Percentiles rank a stretch among this genome's conserved stretches.
Conservation (phyloP, 2,329 filamentous ascomycete species). For the Chrysoporthe deuterocubensis region DNA sequence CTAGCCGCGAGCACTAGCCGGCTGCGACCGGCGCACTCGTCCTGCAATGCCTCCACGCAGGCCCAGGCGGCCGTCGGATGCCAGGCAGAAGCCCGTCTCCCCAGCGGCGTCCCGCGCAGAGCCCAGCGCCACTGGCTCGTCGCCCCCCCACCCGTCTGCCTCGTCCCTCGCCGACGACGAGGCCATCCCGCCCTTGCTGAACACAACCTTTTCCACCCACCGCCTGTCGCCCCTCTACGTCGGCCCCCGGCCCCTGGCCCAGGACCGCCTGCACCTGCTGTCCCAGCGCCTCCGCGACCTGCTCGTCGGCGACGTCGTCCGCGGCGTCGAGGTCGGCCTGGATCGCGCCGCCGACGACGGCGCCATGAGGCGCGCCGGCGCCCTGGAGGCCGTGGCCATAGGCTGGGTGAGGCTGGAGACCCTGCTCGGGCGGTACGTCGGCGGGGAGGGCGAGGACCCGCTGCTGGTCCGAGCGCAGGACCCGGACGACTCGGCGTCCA, state of each 20-base stretch:
- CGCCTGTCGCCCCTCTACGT: conserved; percentile 59
- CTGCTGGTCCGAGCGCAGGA: conserved; percentile 14
- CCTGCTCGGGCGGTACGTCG: conserved; percentile 35
- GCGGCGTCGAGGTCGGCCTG: conserved; percentile 59
- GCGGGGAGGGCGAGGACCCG: conserved; percentile 31
- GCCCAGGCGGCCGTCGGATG: conserved; percentile 6
- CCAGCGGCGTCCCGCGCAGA: not conserved
- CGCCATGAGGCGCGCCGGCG: conserved; percentile 44
- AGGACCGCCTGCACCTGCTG: conserved; percentile 46
- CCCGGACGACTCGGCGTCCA: conserved; percentile 20
- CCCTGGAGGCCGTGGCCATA: conserved; percentile 52
- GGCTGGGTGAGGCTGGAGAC: conserved; percentile 47
- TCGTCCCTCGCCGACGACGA: conserved; percentile 25
- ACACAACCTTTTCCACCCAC: conserved; percentile 62
- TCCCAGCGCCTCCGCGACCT: conserved; percentile 56
- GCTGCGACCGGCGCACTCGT: not conserved
- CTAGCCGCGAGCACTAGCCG: not conserved
- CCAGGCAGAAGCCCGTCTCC: not conserved
- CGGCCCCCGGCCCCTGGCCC: conserved; percentile 45
- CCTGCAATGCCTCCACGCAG: conserved; percentile 20
- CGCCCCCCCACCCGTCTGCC: conserved; percentile 18
- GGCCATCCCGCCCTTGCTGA: conserved; percentile 52
- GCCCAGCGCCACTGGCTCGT: not conserved
- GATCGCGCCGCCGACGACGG: conserved; percentile 45
- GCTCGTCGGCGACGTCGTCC: conserved; percentile 63